Base-by-base conservation (phyloP, 441 rosid species). In the Erysimum cheiri region DNA sequence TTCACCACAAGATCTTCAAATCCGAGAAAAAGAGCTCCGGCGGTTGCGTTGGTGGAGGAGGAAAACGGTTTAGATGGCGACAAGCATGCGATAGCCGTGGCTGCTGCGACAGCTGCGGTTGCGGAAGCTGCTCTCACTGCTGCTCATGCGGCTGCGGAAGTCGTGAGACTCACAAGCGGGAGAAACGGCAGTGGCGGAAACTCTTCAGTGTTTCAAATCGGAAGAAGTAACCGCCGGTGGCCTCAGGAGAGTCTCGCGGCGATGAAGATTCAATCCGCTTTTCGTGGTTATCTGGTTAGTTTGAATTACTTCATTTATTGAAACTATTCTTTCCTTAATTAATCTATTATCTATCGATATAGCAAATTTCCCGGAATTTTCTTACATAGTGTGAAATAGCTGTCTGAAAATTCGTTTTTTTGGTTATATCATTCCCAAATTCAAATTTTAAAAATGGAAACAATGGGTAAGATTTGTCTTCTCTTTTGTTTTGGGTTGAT, bases 41-140 rank as follows among this genome's bases (percentile, higher is more conserved):
- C 85, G 3, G 80, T 83, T 0, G 76, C 87, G 48, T 1, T 72
- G 53, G 60, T 4, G 39, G 71, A 9, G 64, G 73, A 64, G 28
- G 77, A 44, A 11, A 83, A 59, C 28, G 71, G 67, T 36, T 77
- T 78, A 53, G 85, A 83, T 60, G 80, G 83, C 31, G 82, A 78
- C 68, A 85, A 83, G 80, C 91, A 85, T 43, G 93, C 89, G 13
- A 82, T 83, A 14, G 74, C 57, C 0, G 74, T 40, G 15, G 81
- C 43, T 26, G 69, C 68, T 53, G 76, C 77, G 22, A 74, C 93
- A 1, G 89, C 89, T 2, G 89, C 83, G 0, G 93, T 85, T 12
- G 93, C 91, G 1, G 87, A 88, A 79, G 93, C 93, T 3, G 91
- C 93, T 13, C 70, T 88, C 32, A 85, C 88, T 3, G 89, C 91